A percentile compares a stretch with the other conserved stretches of the same genome.
phyloP scores from a whole-genome alignment of 2,329 filamentous ascomycete species.

The Alternaria viburni region DNA sequence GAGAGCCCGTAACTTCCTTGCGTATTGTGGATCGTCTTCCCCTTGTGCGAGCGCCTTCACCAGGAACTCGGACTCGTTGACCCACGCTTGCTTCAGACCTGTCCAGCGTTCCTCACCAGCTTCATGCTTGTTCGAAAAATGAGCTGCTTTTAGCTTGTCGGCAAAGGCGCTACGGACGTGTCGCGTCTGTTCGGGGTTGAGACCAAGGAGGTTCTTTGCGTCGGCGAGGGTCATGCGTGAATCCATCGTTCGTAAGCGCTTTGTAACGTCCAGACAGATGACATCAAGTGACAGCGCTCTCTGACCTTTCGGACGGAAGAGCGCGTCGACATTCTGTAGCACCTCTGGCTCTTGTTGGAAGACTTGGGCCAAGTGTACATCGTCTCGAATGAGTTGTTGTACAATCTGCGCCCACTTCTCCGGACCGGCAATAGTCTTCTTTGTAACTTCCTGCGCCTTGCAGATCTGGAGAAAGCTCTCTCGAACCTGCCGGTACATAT shows the following conservation, averaged over 20 bases:
- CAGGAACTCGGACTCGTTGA: slow-evolving; percentile 63
- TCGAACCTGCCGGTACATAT: slow-evolving; percentile 69
- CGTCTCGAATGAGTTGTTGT: slow-evolving; percentile 68
- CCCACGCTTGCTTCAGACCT: slow-evolving; percentile 72
- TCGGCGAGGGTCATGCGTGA: slow-evolving; percentile 74
- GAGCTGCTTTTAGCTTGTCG: slow-evolving; percentile 67
- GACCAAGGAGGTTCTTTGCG: slow-evolving; percentile 73
- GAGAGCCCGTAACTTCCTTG: slow-evolving; percentile 67
- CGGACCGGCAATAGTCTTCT: slow-evolving; percentile 77
- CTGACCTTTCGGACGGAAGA: slow-evolving; percentile 54
- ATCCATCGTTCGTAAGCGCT: slow-evolving; percentile 72
- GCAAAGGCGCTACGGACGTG: slow-evolving; percentile 71
- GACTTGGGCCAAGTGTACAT: slow-evolving; percentile 66
- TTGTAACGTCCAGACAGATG: slow-evolving; percentile 82
- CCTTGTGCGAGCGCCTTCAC: slow-evolving; percentile 61
- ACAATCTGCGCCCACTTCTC: slow-evolving; percentile 77
- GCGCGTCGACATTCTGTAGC: slow-evolving; percentile 49
- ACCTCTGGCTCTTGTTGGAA: slow-evolving; percentile 65
- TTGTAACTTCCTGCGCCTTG: slow-evolving; percentile 68
- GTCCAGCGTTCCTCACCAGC: slow-evolving; percentile 75
- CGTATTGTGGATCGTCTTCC: slow-evolving; percentile 60
- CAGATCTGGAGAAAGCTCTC: slow-evolving; percentile 74
- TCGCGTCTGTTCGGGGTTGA: slow-evolving; percentile 72
- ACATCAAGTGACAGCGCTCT: slow-evolving; percentile 76
- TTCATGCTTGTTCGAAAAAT: slow-evolving; percentile 76